Percentiles rank a stretch among this genome's conserved stretches.
Evolutionary conservation across 805 yeast genomes (phyloP).

Genomic region (Ogataea zsoltii): DNA sequence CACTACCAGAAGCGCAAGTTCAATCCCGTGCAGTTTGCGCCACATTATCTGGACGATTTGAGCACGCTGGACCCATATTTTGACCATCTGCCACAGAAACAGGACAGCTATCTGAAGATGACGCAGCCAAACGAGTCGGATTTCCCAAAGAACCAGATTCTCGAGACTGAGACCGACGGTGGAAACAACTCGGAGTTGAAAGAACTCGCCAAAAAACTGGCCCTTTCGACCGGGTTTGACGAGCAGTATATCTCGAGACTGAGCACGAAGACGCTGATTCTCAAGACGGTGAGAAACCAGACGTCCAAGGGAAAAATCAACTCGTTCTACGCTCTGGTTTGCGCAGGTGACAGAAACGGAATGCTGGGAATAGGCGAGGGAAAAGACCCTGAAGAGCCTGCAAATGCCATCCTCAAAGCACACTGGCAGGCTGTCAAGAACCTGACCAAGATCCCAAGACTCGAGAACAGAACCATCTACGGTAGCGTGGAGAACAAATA

Average conservation of each 20-base stretch:
- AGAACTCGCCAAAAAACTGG: conserved; percentile 52
- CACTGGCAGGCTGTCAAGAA: conserved; percentile 93
- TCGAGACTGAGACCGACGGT: conserved; percentile 23
- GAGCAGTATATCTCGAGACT: conserved; percentile 60
- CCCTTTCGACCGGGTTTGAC: conserved; percentile 66
- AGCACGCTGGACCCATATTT: conserved; percentile 71
- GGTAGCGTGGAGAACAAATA: conserved; percentile 81
- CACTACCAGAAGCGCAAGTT: conserved; percentile 49
- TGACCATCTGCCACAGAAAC: conserved; percentile 49
- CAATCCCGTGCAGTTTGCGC: conserved; percentile 58
- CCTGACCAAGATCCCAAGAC: conserved; percentile 76
- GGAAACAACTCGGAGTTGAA: conserved; percentile 27
- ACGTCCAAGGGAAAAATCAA: conserved; percentile 90
- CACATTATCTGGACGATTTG: conserved; percentile 71
- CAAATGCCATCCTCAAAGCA: conserved; percentile 77
- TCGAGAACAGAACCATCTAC: conserved; percentile 87
- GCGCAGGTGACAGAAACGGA: conserved; percentile 92
- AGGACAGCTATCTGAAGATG: conserved; percentile 23
- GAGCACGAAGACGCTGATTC: conserved; percentile 63
- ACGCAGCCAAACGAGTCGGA: conserved; percentile 29
- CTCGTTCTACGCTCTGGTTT: conserved; percentile 77
- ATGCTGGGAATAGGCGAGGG: conserved; percentile 96
- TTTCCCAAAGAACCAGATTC: conserved; percentile 24
- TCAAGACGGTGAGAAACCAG: conserved; percentile 85
- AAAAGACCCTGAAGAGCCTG: conserved; percentile 74